Percentiles rank a stretch among this genome's conserved stretches.
phyloP scores from a whole-genome alignment of 2,329 filamentous ascomycete species.

The Botrytis tulipae region DNA sequence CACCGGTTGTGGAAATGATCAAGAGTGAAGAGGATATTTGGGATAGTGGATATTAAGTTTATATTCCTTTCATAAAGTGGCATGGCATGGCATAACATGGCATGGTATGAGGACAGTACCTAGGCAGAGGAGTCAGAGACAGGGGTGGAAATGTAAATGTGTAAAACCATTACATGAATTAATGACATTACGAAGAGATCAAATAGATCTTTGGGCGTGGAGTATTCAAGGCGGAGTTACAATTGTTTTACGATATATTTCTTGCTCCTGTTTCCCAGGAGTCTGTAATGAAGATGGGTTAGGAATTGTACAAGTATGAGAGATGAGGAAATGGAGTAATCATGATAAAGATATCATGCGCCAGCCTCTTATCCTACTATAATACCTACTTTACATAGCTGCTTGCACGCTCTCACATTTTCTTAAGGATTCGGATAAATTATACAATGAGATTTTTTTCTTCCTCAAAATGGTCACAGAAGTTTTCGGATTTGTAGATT shows the following conservation, averaged over 20 bases:
- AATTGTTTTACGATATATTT: background rate
- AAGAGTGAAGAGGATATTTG: constrained; percentile 62
- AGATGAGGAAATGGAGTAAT: background rate
- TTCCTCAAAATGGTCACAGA: background rate
- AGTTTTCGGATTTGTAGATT: background rate
- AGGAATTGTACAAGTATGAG: background rate
- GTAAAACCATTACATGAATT: background rate
- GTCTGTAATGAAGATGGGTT: background rate
- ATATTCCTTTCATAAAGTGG: background rate
- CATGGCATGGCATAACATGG: background rate
- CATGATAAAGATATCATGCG: background rate
- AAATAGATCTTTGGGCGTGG: background rate
- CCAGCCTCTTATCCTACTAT: background rate
- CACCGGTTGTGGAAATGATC: constrained; percentile 62
- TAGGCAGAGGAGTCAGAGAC: background rate
- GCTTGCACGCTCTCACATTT: background rate
- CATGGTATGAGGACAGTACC: background rate
- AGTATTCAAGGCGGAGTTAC: background rate
- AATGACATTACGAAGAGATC: background rate
- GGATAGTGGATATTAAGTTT: constrained; percentile 41
- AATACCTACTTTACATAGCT: background rate
- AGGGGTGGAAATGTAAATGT: background rate
- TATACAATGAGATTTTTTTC: background rate
- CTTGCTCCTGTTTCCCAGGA: background rate
- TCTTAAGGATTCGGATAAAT: background rate